Evolutionary conservation across 2,329 filamentous ascomycete species (phyloP).

Genomic region (Xylariales sp.): DNA sequence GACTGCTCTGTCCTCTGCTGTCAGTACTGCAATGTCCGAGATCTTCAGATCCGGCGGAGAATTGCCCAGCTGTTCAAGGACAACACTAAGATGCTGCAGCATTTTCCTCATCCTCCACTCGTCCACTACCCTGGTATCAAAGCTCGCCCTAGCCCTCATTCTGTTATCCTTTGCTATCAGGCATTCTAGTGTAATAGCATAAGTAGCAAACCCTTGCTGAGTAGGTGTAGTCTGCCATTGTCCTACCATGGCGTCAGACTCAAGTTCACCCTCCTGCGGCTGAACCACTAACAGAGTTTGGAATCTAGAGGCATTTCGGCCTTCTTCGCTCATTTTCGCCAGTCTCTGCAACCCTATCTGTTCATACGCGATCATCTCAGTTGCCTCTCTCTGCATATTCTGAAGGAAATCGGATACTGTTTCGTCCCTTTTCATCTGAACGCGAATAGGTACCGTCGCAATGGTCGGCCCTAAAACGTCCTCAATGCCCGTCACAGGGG

Average conservation of each 20-base stretch:
- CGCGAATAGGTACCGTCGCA: not conserved
- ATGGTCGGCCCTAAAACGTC: not conserved
- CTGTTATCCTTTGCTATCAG: not conserved
- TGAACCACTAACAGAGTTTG: not conserved
- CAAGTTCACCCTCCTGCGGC: not conserved
- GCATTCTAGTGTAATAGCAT: not conserved
- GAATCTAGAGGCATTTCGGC: not conserved
- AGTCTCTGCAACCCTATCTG: not conserved
- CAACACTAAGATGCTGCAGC: not conserved
- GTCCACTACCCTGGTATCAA: not conserved
- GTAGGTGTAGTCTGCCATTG: not conserved
- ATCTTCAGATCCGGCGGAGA: not conserved
- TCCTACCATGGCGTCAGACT: not conserved
- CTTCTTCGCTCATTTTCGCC: not conserved
- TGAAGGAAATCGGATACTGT: not conserved
- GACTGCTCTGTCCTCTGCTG: not conserved
- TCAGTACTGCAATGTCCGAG: not conserved
- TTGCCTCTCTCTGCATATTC: not conserved
- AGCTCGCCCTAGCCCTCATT: not conserved
- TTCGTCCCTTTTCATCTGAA: not conserved
- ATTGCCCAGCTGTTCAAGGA: not conserved
- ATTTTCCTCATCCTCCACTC: not conserved
- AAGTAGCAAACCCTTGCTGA: not conserved
- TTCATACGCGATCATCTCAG: not conserved
- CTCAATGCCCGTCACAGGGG: conserved; percentile 1